phyloP scores from a whole-genome alignment of 108 stramenopile genomes.

The Ochromonas danica region DNA sequence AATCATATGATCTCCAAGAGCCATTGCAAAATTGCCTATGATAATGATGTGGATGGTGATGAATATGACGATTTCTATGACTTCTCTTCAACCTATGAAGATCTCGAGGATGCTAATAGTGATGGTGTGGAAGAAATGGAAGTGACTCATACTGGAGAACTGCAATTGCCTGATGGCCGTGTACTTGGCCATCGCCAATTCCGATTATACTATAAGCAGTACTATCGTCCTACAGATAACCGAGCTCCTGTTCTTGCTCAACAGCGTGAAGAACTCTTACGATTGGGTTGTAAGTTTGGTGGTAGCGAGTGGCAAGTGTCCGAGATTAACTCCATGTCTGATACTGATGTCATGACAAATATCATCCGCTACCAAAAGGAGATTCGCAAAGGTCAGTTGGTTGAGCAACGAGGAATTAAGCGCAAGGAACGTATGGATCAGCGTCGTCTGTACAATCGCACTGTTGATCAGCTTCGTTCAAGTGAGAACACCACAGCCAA shows the following conservation, averaged over 20 bases:
- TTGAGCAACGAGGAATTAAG: neutral
- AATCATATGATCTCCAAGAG: conserved; percentile 60
- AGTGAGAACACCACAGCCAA: conserved; percentile 22
- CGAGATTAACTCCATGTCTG: conserved; percentile 1
- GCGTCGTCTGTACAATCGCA: neutral
- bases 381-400: neutral
- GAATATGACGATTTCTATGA: conserved; percentile 95
- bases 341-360: conserved; percentile 28
- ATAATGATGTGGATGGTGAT: conserved; percentile 78
- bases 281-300: conserved; percentile 33
- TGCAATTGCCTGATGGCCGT: conserved; percentile 47
- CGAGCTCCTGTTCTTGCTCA: conserved; percentile 21
- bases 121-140: conserved; percentile 49
- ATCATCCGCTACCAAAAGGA: conserved; percentile 4
- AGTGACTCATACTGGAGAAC: conserved; percentile 44
- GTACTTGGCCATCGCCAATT: conserved; percentile 49
- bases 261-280: conserved; percentile 25
- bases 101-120: conserved; percentile 43
- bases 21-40: conserved; percentile 85
- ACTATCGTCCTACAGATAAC: conserved; percentile 12
- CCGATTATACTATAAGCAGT: conserved; percentile 53
- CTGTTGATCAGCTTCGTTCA: conserved; percentile 20
- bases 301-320: neutral
- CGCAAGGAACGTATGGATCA: neutral
- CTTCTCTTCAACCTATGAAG: conserved; percentile 69